Base-by-base conservation (phyloP, 2,329 filamentous ascomycete genomes). In the Emmonsiellopsis sp. region DNA sequence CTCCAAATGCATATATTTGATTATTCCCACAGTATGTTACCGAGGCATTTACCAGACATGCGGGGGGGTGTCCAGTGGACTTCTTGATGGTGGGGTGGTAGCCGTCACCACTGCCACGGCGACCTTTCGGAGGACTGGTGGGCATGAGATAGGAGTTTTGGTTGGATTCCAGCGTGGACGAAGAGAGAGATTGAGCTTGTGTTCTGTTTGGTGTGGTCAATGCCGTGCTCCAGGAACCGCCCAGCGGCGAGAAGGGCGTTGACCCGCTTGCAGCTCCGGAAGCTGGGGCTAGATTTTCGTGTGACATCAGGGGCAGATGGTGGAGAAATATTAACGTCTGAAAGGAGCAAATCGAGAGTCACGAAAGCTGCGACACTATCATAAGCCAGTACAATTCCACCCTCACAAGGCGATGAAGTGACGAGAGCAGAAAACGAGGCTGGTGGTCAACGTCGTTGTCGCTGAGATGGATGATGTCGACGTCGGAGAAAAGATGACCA, bases 11-110 rank as follows among this genome's bases (percentile, higher is more conserved):
- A 71, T 94, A 97, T 63, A 98, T 97, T 70, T 93, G 85, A 68
- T 97, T 93, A 73, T 95, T 93, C 55, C 91, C 91, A 65, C 93
- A 95, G 70, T 95, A 96, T n/a, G 93, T 98, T 56, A 97, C 92
- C 0, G 93, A 97, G 51, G 93, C 93, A 76, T 98, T 98, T 61
- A 98, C 92, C 49, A 98, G 79, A 67, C 92, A 97, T 37, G 93
- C 91, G 38, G 93, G 93, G 60, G 91, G 83, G 71, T 89, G 84
- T 46, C 87, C 87, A 48, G 87, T 76, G 10, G 86, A 88, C 63
- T 85, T 84, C 38, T 81, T 92, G 57, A 95, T 87, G 67, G 85
- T 87, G 37, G 92, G 92, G 49, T 86, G 85, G 71, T 95, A 94
- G 59, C 83, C 84, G 66, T 94, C 89, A 53, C 78, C 77, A 55